Evolutionary conservation across 1,139 yeast genomes (phyloP).

Genomic region (Suhomyces chickasaworum): DNA sequence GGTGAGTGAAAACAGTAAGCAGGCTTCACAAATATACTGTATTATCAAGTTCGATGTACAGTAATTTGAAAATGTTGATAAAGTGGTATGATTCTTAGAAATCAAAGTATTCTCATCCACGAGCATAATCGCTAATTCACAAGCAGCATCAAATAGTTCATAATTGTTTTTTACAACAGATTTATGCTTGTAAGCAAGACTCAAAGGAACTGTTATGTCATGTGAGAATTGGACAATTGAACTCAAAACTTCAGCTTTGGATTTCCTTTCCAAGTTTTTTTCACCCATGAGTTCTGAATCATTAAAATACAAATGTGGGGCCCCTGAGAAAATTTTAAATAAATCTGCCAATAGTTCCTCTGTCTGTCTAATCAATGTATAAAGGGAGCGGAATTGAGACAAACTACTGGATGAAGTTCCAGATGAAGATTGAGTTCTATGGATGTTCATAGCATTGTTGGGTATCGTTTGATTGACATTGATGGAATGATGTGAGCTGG

Average conservation of each 20-base stretch:
- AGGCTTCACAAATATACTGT: slow-evolving; percentile 40
- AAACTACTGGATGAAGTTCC: slow-evolving; percentile 11
- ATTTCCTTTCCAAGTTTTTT: slow-evolving; percentile 15
- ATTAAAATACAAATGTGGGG: slow-evolving; percentile 41
- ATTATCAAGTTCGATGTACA: slow-evolving; percentile 37
- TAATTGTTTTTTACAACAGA: slow-evolving; percentile 16
- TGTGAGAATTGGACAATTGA: slow-evolving; percentile 26
- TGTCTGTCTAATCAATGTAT: slow-evolving; percentile 9
- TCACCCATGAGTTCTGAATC: slow-evolving; percentile 30
- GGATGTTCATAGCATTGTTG: neutral
- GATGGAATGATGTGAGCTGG: neutral
- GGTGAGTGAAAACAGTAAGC: slow-evolving; percentile 36
- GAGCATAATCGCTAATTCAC: slow-evolving; percentile 36
- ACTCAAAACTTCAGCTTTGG: slow-evolving; percentile 10
- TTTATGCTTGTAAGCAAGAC: slow-evolving; percentile 35
- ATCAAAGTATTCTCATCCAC: slow-evolving; percentile 26
- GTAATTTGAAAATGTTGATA: slow-evolving; percentile 32
- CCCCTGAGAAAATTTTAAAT: slow-evolving; percentile 37
- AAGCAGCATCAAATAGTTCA: slow-evolving; percentile 39
- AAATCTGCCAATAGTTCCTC: slow-evolving; percentile 33
- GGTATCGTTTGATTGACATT: neutral
- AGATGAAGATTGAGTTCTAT: slow-evolving; percentile 8
- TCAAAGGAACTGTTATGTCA: slow-evolving; percentile 35
- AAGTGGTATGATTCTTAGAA: slow-evolving; percentile 22
- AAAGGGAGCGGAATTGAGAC: slow-evolving; percentile 3